phyloP scores from a whole-genome alignment of 768 basidiomycete genomes.

The Mycena chlorophos region DNA sequence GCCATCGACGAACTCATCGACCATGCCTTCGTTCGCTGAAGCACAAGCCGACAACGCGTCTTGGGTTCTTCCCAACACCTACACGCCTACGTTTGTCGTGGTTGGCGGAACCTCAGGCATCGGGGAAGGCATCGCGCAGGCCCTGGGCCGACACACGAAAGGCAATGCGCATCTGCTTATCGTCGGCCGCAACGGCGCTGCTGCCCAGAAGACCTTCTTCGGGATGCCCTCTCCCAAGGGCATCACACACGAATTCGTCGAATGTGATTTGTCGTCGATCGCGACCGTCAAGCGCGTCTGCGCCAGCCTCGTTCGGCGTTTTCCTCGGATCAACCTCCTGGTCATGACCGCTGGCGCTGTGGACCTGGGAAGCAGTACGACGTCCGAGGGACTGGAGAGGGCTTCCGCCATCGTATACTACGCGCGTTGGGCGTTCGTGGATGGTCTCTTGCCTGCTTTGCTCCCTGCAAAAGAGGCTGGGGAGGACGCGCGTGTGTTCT shows the following conservation, averaged over 20 bases:
- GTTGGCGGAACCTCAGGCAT: neutral
- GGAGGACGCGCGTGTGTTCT: neutral
- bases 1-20: neutral
- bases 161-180: neutral
- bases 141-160: neutral
- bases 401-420: neutral
- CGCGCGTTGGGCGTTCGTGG: neutral
- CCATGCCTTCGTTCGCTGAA: neutral
- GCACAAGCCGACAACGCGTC: slow-evolving; percentile 39
- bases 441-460: neutral
- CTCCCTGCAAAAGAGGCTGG: neutral
- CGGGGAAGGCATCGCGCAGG: neutral
- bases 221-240: neutral
- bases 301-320: neutral
- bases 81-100: neutral
- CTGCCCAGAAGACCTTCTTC: neutral
- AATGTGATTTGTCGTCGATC: neutral
- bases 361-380: neutral
- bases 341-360: neutral
- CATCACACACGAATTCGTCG: neutral
- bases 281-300: neutral
- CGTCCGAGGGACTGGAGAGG: neutral
- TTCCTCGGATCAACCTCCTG: neutral
- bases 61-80: neutral
- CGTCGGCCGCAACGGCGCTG: neutral